phyloP scores from a whole-genome alignment of 371 early-diverging fungal species.

The Hamiltosporidium magnivora region DNA sequence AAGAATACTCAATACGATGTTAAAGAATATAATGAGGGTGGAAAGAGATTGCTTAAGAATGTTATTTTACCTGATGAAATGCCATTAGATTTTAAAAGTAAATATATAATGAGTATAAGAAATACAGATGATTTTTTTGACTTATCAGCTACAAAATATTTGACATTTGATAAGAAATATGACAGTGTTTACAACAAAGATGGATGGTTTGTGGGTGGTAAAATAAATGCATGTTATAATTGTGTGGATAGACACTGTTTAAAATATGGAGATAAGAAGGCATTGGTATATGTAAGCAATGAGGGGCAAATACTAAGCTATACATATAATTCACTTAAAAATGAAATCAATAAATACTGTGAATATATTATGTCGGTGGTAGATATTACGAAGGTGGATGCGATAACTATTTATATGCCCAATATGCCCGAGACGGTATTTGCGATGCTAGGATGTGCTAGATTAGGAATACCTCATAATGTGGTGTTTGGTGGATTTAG shows the following conservation, averaged over 20 bases:
- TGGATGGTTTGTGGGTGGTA: conserved; percentile 49
- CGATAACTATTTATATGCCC: conserved; percentile 67
- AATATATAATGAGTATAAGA: no score
- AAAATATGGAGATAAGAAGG: conserved; percentile 33
- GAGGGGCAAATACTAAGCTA: background rate
- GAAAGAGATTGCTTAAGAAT: no score
- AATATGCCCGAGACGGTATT: conserved; percentile 82
- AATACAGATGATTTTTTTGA: no score
- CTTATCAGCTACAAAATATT: background rate
- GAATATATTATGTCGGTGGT: no score
- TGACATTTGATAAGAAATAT: conserved; percentile 27
- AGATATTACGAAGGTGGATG: no score
- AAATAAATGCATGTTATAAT: conserved; percentile 55
- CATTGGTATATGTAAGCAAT: conserved; percentile 44
- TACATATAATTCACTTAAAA: background rate
- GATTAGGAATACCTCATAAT: conserved; percentile 71
- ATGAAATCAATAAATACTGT: background rate
- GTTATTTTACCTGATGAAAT: no score
- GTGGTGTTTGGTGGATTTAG: conserved; percentile 85
- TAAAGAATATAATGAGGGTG: no score
- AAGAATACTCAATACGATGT: no score
- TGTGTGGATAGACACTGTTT: conserved; percentile 50
- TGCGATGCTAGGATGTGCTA: conserved; percentile 76
- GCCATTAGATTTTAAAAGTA: no score
- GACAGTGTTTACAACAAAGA: conserved; percentile 8